Percentiles rank a stretch among this genome's conserved stretches.
phyloP scores from a whole-genome alignment of 768 basidiomycete genomes.

The Symmetrospora coprosmae region DNA sequence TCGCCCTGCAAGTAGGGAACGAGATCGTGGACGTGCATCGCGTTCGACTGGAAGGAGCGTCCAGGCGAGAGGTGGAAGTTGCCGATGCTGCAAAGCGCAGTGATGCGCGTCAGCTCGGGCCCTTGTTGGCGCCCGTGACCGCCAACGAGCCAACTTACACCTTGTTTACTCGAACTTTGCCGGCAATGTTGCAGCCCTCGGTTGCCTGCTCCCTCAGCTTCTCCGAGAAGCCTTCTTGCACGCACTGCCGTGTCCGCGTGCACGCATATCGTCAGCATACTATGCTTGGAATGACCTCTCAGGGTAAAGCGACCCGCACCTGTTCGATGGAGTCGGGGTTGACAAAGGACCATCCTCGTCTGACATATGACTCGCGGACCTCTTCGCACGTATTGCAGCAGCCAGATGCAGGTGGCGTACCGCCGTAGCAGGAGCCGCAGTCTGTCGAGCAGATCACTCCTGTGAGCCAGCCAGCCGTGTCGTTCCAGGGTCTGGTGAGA shows the following conservation, averaged over 20 bases:
- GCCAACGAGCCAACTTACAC: slow-evolving; percentile 40
- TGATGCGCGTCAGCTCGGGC: background rate
- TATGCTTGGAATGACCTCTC: background rate
- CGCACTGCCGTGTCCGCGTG: slow-evolving; percentile 48
- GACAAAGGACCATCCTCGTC: slow-evolving; percentile 87
- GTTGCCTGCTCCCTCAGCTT: slow-evolving; percentile 78
- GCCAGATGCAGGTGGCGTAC: slow-evolving; percentile 51
- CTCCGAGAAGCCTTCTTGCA: slow-evolving; percentile 84
- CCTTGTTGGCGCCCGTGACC: background rate
- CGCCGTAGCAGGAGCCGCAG: slow-evolving; percentile 95
- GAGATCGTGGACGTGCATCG: slow-evolving; percentile 66
- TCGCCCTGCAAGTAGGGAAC: slow-evolving; percentile 85
- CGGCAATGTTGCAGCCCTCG: slow-evolving; percentile 88
- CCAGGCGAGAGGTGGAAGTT: slow-evolving; percentile 92
- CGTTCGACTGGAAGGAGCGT: slow-evolving; percentile 76
- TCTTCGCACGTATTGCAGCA: slow-evolving; percentile 97
- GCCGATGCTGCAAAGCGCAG: slow-evolving; percentile 44
- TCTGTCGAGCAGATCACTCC: slow-evolving; percentile 42
- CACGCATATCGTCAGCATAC: background rate
- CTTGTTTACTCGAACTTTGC: slow-evolving; percentile 87
- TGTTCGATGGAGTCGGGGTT: slow-evolving; percentile 86
- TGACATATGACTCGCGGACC: slow-evolving; percentile 74
- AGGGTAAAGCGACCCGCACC: no score
- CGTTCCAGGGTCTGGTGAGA: background rate
- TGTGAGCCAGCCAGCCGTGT: background rate